A percentile compares a stretch with the other conserved stretches of the same genome.
These are phyloP conservation scores for Lycium ferocissimum DNA, from an alignment of 257 asterid genomes.

Conservation along the genomic window DNA sequence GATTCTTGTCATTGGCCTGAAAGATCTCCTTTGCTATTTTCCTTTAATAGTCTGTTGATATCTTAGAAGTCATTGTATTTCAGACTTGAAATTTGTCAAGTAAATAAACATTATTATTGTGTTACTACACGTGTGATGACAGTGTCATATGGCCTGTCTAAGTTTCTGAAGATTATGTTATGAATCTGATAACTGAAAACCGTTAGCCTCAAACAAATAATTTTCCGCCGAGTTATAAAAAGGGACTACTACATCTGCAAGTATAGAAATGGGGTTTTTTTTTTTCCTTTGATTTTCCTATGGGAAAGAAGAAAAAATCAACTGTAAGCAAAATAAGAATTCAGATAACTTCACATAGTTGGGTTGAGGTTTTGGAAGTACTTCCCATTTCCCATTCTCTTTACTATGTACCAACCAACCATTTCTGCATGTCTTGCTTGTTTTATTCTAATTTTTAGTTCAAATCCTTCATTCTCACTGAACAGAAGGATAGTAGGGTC, in stretches of 20 bases:
- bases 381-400: background rate
- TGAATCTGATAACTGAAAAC: background rate
- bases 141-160: background rate
- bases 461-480: background rate
- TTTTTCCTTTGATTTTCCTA: background rate
- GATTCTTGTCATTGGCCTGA: background rate
- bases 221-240: background rate
- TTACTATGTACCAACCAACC: background rate
- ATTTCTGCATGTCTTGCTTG: slow-evolving; percentile 2
- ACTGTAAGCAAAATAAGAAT: background rate
- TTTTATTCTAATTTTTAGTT: background rate
- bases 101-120: background rate
- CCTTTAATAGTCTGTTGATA: background rate
- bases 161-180: background rate
- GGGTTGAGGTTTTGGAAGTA: background rate
- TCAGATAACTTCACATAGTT: background rate
- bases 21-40: background rate
- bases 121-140: background rate
- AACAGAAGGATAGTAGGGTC: background rate
- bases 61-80: background rate
- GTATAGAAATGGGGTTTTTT: too few relatives aligned
- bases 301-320: slow-evolving; percentile 4
- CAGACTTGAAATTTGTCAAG: background rate
- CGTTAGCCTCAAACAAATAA: background rate
- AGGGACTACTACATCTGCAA: background rate